A percentile compares a stretch with the other conserved stretches of the same genome.
phyloP scores from a whole-genome alignment of 805 yeast species.

The Starmera dryadoides region DNA sequence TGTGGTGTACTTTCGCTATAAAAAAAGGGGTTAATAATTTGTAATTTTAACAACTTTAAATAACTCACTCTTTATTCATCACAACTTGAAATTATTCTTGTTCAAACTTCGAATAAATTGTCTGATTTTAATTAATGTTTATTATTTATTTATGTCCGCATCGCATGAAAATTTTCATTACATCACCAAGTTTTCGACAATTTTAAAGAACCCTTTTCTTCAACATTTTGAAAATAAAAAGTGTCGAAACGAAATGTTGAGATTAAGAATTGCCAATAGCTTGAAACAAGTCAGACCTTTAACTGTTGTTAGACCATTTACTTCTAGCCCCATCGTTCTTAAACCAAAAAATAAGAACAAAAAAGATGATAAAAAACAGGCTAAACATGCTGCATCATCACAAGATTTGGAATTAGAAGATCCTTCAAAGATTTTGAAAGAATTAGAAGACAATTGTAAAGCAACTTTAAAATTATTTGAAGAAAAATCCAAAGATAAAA shows the following conservation, averaged over 20 bases:
- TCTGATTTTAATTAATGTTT: too few relatives aligned
- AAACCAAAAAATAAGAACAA: constrained; percentile 12
- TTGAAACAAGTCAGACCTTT: constrained; percentile 6
- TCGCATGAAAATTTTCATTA: too few relatives aligned
- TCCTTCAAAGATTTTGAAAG: constrained; percentile 5
- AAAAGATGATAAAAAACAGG: constrained; percentile 8
- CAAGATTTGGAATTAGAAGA: constrained; percentile 8
- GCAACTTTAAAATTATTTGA: constrained; percentile 43
- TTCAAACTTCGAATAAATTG: too few relatives aligned
- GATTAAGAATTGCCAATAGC: neutral
- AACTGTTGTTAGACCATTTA: too few relatives aligned
- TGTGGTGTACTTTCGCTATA: neutral
- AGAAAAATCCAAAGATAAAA: constrained; percentile 52
- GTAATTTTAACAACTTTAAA: too few relatives aligned
- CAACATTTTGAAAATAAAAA: neutral
- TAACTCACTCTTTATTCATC: too few relatives aligned
- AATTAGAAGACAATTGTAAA: constrained; percentile 27
- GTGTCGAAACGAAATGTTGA: neutral
- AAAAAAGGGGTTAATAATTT: neutral
- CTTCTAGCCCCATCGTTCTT: constrained; percentile 1
- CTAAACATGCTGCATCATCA: too few relatives aligned
- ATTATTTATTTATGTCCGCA: neutral
- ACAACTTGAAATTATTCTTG: too few relatives aligned
- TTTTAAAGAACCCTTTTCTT: neutral
- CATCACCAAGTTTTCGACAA: neutral